A percentile compares a stretch with the other conserved stretches of the same genome.
These are phyloP conservation scores for Mychonastes homosphaera DNA, from an alignment of 139 green algal genomes.

Conservation along the genomic window DNA sequence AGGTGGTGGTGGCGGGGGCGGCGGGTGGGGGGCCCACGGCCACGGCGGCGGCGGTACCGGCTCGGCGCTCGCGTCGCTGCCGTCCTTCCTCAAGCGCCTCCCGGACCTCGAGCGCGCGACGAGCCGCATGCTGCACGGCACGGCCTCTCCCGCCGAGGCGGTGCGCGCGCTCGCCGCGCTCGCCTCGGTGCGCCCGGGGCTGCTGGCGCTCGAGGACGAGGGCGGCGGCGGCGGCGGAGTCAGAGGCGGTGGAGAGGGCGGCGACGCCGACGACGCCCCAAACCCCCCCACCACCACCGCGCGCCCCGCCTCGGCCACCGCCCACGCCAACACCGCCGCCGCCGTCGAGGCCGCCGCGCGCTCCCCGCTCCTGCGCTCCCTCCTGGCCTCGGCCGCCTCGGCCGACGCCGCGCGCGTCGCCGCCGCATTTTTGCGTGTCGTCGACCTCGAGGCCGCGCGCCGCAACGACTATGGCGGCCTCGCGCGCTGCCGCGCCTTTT, in stretches of 20 bases:
- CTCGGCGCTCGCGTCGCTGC: slow-evolving; percentile 9
- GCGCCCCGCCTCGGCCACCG: neutral
- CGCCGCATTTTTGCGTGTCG: too few species aligned
- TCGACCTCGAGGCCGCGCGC: neutral
- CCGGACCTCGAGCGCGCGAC: slow-evolving; percentile 70
- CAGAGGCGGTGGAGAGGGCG: too few species aligned
- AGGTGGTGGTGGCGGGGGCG: slow-evolving; percentile 8
- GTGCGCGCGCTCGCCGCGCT: slow-evolving; percentile 33
- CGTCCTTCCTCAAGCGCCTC: slow-evolving; percentile 19
- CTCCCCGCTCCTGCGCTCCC: neutral
- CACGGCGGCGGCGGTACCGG: too few species aligned
- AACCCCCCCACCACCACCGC: neutral
- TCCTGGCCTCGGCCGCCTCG: neutral
- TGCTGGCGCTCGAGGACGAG: slow-evolving; percentile 5
- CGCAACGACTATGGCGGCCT: neutral
- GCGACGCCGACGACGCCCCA: too few species aligned
- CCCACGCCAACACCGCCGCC: neutral
- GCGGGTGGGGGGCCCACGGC: neutral
- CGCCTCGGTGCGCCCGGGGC: slow-evolving; percentile 2
- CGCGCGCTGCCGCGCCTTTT: neutral
- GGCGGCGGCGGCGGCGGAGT: slow-evolving; percentile 12
- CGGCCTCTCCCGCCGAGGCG: slow-evolving; percentile 61
- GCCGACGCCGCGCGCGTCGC: neutral
- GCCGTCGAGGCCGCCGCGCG: neutral
- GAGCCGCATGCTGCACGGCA: slow-evolving; percentile 60